Evolutionary conservation across 352 stramenopile species (phyloP).

Genomic region (Phytophthora quininea): DNA sequence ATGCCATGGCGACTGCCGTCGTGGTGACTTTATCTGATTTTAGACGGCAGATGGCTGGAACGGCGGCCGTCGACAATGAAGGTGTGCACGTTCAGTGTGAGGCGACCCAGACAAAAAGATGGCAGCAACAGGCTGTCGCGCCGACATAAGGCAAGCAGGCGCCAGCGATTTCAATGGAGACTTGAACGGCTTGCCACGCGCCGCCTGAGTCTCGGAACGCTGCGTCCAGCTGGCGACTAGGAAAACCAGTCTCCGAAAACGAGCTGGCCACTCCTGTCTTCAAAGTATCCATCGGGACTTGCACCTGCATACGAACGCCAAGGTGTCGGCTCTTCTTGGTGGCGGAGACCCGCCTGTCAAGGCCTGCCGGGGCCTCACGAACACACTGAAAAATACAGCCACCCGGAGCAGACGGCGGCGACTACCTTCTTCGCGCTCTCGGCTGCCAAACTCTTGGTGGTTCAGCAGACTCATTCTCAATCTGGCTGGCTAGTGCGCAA

Average conservation of each 20-base stretch:
- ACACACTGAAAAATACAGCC: slow-evolving; percentile 15
- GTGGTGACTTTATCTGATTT: slow-evolving; percentile 1
- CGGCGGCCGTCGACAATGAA: neutral
- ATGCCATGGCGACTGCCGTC: neutral
- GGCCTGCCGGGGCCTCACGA: slow-evolving; percentile 3
- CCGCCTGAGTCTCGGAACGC: too few relatives aligned
- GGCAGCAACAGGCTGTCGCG: slow-evolving; percentile 13
- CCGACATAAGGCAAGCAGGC: slow-evolving; percentile 2
- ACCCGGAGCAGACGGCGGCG: slow-evolving; percentile 1
- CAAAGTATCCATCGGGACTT: slow-evolving; percentile 21
- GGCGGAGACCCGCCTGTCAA: slow-evolving; percentile 11
- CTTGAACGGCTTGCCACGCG: neutral
- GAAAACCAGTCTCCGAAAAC: slow-evolving; percentile 24
- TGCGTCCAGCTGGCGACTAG: slow-evolving; percentile 7
- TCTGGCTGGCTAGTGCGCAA: slow-evolving; percentile 27
- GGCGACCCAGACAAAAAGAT: slow-evolving; percentile 11
- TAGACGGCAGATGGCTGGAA: neutral
- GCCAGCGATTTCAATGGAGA: slow-evolving; percentile 9
- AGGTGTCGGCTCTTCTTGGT: slow-evolving; percentile 32
- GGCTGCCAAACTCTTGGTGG: slow-evolving; percentile 8
- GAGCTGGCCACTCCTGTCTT: slow-evolving; percentile 25
- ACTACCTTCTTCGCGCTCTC: slow-evolving; percentile 11
- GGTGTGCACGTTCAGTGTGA: neutral
- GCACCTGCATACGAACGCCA: slow-evolving; percentile 8
- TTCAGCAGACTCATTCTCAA: slow-evolving; percentile 32